A percentile compares a stretch with the other conserved stretches of the same genome.
These are phyloP conservation scores for Aspergillus spinulosporus DNA, from an alignment of 2,329 filamentous ascomycete species.

Conservation along the genomic window DNA sequence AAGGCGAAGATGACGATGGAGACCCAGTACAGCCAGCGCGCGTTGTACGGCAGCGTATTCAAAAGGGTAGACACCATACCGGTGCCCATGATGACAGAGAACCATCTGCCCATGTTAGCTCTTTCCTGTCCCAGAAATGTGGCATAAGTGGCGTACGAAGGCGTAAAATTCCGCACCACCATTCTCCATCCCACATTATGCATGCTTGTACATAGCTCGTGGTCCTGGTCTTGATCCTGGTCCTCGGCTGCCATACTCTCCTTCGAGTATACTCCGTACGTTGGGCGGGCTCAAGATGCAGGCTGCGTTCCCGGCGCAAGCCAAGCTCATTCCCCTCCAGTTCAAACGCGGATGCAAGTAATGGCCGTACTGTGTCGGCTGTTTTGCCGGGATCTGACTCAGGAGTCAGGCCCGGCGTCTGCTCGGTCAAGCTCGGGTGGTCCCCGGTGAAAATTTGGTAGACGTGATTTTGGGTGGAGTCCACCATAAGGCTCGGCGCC, in stretches of 20 bases:
- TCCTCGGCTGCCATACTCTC: slow-evolving; percentile 4
- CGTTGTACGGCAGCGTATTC: slow-evolving; percentile 41
- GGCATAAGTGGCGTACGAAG: slow-evolving; percentile 40
- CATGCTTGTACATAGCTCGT: slow-evolving; percentile 32
- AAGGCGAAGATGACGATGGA: slow-evolving; percentile 39
- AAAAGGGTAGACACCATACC: slow-evolving; percentile 44
- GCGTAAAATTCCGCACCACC: slow-evolving; percentile 42
- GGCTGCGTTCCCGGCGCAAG: not conserved
- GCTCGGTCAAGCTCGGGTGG: not conserved
- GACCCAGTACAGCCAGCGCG: slow-evolving; percentile 41
- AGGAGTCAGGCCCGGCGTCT: not conserved
- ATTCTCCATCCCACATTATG: slow-evolving; percentile 36
- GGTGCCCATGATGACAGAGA: slow-evolving; percentile 45
- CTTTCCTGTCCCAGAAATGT: not conserved
- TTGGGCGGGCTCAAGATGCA: not conserved
- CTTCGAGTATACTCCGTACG: not conserved
- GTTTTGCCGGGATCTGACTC: not conserved
- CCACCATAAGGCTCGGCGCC: not conserved
- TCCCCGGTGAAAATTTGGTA: not conserved
- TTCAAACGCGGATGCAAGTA: not conserved
- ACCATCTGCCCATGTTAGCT: slow-evolving; percentile 35
- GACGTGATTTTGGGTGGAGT: not conserved
- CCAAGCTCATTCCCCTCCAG: not conserved
- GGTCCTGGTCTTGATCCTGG: not conserved
- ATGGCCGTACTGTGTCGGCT: not conserved